These are phyloP conservation scores for Cladosporium sphaerospermum DNA, from an alignment of 2,329 filamentous ascomycete genomes.

Conservation along the genomic window DNA sequence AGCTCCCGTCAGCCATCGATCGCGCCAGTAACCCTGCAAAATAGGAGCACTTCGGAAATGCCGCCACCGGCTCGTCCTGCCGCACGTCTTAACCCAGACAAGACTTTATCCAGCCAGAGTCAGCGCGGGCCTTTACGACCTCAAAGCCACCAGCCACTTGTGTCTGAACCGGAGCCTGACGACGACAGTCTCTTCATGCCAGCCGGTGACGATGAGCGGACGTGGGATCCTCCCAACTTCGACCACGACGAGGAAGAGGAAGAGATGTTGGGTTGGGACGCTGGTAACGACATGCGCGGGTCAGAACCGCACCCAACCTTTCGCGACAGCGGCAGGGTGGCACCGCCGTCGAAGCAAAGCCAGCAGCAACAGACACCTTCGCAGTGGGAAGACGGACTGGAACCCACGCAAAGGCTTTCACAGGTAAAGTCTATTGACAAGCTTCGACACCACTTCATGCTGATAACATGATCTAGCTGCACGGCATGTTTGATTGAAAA, in stretches of 20 bases:
- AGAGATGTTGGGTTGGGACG: conserved; percentile 68
- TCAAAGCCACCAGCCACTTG: conserved; percentile 27
- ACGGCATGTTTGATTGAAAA: conserved; percentile 34
- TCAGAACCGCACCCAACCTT: conserved; percentile 37
- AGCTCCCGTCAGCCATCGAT: conserved; percentile 21
- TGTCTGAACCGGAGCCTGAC: conserved; percentile 52
- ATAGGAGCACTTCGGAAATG: conserved; percentile 31
- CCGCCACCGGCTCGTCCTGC: conserved; percentile 34
- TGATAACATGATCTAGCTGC: conserved; percentile 25
- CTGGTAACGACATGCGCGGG: conserved; percentile 56
- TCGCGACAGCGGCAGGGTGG: conserved; percentile 33
- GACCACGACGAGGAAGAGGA: conserved; percentile 59
- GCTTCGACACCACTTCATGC: background rate
- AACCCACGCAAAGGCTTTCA: conserved; percentile 68
- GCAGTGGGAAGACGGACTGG: conserved; percentile 40
- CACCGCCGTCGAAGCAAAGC: conserved; percentile 15
- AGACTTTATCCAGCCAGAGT: conserved; percentile 26
- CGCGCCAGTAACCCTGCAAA: conserved; percentile 14
- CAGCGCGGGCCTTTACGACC: conserved; percentile 23
- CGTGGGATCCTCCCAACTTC: conserved; percentile 66
- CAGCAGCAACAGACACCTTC: conserved; percentile 8
- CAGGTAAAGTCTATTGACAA: conserved; percentile 48
- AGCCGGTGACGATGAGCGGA: conserved; percentile 58
- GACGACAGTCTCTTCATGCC: conserved; percentile 67
- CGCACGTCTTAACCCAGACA: conserved; percentile 24